Evolutionary conservation across 768 basidiomycete species (phyloP), one percentile per base, ranked within the genome.

Genomic region (Leccinum obscurum): DNA sequence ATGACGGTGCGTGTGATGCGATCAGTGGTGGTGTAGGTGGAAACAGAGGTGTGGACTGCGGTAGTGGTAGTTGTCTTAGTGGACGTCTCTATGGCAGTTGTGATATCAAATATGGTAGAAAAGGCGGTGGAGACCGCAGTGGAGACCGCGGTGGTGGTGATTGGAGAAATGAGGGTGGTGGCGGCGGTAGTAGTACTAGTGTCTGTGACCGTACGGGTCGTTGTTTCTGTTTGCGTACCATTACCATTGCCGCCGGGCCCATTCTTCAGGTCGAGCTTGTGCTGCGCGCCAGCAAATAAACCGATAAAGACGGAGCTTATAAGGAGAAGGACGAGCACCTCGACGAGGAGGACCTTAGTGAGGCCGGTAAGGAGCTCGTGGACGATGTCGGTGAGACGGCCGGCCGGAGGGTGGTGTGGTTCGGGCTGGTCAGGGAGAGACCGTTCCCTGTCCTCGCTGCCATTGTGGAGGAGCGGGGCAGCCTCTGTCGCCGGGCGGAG

Each of bases 271-370:
- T 84, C 83, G 55, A 94, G 80, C 62, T 85, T 87, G 69, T 91
- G 89, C 71, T 93, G 86, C 1, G 89, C 88, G 10, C 97, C 97
- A 34, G 93, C 89, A 73, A 95, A 98, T 5, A 99, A 79, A 10
- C 96, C 96, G 62, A 95, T 88, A 74, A 96, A 95, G n/a, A 92
- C 81, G 7, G 92, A 90, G 64, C 85, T 87, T 52, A 93, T 80
- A 51, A 98, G 81, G 14, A 98, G 80, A 52, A 99, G 81, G 28
- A 90, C 73, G 61, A 98, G 82, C 0, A 85, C 83, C 51, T 91
- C 78, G 20, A 88, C 78, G 11, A 93, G 85, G 1, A 98, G 85
- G 55, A 93, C 78, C 77, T 93, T 90, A 54, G 93, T 88, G 62
- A 97, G 82, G 22, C 89, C 81, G 1, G 93, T 93, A 37, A 98